A percentile compares a stretch with the other conserved stretches of the same genome.
phyloP scores from a whole-genome alignment of 2,329 filamentous ascomycete species.

The Pseudocercospora musae region DNA sequence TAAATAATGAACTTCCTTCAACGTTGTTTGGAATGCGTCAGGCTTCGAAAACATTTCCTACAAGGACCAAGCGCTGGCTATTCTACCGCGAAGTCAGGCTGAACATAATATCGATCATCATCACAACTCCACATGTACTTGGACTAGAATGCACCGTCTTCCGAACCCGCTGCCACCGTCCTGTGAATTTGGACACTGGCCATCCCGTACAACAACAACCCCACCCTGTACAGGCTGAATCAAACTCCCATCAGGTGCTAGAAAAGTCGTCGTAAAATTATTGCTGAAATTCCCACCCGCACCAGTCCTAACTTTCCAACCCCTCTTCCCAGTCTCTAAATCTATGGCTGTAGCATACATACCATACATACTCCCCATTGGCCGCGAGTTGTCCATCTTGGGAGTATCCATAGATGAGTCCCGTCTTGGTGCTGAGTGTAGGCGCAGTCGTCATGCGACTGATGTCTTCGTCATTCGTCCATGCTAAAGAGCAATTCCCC shows the following conservation, averaged over 20 bases:
- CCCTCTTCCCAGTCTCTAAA: background rate
- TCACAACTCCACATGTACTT: too few species aligned
- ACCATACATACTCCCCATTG: background rate
- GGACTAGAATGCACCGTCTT: too few species aligned
- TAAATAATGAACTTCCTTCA: too few species aligned
- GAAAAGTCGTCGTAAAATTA: background rate
- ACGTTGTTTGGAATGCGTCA: too few species aligned
- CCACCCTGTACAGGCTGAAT: background rate
- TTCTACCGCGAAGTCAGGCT: too few species aligned
- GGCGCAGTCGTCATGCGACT: background rate
- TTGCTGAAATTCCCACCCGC: background rate
- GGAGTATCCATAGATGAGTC: background rate
- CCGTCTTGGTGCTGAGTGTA: background rate
- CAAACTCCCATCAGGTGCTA: background rate
- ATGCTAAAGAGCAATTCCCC: too few species aligned
- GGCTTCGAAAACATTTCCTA: too few species aligned
- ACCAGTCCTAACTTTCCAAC: background rate
- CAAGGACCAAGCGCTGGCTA: too few species aligned
- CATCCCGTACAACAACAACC: background rate
- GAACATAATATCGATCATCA: too few species aligned
- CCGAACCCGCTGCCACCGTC: too few species aligned
- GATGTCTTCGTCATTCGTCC: background rate
- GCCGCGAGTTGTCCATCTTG: background rate
- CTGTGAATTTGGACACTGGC: too few species aligned
- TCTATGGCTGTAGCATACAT: background rate